Conservation (phyloP, 78 protist species). For the Dictyostelium purpureum region DNA sequence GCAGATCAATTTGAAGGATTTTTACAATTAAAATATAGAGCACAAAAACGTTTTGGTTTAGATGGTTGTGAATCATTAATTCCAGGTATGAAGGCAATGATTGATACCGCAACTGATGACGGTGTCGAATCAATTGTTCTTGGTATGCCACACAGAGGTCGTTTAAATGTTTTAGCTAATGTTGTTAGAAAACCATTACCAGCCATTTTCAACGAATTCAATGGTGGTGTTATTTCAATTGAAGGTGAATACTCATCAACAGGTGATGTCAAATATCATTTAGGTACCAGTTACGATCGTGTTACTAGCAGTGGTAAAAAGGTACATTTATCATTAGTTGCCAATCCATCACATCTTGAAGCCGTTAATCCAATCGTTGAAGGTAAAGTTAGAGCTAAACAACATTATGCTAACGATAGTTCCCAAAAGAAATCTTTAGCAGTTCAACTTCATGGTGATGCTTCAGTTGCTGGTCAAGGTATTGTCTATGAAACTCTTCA, state of each 20-base stretch:
- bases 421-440: conserved; percentile 55
- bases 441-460: conserved; percentile 97
- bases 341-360: conserved; percentile 99
- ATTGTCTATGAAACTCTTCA: conserved; percentile 91
- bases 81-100: conserved; percentile 90
- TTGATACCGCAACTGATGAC: conserved; percentile 85
- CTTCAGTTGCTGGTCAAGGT: conserved; percentile 98
- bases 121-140: conserved; percentile 91
- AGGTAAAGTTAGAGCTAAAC: conserved; percentile 97
- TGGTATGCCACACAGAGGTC: conserved; percentile 99
- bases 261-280: conserved; percentile 99
- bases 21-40: conserved; percentile 46
- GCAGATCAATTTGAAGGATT: conserved; percentile 86
- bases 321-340: conserved; percentile 90
- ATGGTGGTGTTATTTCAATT: conserved; percentile 67
- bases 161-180: conserved; percentile 94
- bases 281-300: conserved; percentile 90
- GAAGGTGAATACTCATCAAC: conserved; percentile 82
- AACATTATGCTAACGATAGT: conserved; percentile 67
- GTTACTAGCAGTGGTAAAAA: conserved; percentile 74
- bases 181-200: conserved; percentile 93
- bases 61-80: conserved; percentile 95
- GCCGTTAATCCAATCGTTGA: conserved; percentile 96
- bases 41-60: conserved; percentile 91
- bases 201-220: conserved; percentile 94